Percentiles rank a stretch among this genome's conserved stretches.
These are phyloP conservation scores for Miscanthus lutarioriparius DNA, from an alignment of 176 grass and related monocot genomes.

Conservation along the genomic window DNA sequence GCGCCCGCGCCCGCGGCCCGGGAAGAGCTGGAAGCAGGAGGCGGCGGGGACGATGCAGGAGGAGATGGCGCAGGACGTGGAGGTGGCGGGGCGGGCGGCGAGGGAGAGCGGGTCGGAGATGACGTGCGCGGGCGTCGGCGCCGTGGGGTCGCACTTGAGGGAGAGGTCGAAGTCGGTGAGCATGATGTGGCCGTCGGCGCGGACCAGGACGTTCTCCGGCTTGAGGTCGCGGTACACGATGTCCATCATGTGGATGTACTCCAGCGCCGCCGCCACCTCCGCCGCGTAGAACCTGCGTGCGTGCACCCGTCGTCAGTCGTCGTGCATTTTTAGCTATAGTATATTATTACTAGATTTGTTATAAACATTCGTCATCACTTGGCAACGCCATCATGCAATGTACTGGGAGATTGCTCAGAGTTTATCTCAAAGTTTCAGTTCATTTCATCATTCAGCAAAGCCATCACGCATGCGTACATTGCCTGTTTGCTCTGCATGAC, in stretches of 20 bases:
- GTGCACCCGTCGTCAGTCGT: no score
- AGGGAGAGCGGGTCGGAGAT: slow-evolving; percentile 65
- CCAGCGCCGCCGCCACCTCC: slow-evolving; percentile 85
- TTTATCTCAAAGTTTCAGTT: not conserved
- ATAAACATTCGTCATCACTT: not conserved
- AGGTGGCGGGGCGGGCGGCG: not conserved
- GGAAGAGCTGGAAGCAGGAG: slow-evolving; percentile 80
- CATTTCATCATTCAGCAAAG: no score
- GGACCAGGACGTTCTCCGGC: slow-evolving; percentile 95
- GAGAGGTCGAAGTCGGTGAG: slow-evolving; percentile 99
- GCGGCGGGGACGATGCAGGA: slow-evolving; percentile 79
- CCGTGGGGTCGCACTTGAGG: slow-evolving; percentile 79
- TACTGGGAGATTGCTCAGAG: no score
- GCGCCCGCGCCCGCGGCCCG: slow-evolving; percentile 22
- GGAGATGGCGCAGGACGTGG: slow-evolving; percentile 72
- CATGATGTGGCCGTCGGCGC: slow-evolving; percentile 98
- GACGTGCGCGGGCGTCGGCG: slow-evolving; percentile 75
- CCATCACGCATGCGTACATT: no score
- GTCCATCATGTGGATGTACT: slow-evolving; percentile 99
- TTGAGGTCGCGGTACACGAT: slow-evolving; percentile 97
- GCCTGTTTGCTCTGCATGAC: not conserved
- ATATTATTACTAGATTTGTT: not conserved
- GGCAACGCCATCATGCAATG: not conserved
- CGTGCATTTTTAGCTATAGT: no score
- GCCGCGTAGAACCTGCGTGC: slow-evolving; percentile 84